Evolutionary conservation across 306 rosid species (phyloP).

Genomic region (Cucurbita ficifolia): DNA sequence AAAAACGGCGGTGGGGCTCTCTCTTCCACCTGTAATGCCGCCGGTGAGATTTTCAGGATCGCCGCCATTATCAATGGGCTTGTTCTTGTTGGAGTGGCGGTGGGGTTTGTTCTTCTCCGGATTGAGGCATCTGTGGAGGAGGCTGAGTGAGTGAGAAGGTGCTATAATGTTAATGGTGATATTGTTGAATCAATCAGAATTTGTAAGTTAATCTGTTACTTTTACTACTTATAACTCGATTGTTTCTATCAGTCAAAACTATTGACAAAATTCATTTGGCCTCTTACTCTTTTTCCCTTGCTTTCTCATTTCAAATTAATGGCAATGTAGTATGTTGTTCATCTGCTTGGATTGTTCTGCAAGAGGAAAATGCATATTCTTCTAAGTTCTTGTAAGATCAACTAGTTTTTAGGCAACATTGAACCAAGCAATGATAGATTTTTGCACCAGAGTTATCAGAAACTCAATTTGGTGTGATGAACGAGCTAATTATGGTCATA

Average conservation of each 20-base stretch:
- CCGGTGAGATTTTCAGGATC: conserved; percentile 65
- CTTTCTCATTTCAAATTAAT: neutral
- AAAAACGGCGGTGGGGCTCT: conserved; percentile 40
- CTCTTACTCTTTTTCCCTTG: neutral
- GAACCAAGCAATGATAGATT: neutral
- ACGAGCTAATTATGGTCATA: too few species aligned
- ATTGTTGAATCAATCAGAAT: conserved; percentile 1
- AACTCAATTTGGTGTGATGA: neutral
- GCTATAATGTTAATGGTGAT: neutral
- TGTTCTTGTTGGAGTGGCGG: conserved; percentile 64
- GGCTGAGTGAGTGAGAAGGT: conserved; percentile 28
- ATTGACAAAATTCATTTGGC: conserved; percentile 1
- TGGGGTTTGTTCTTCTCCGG: conserved; percentile 81
- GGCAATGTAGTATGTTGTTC: neutral
- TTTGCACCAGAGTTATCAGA: neutral
- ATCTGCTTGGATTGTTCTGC: neutral
- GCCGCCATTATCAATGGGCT: conserved; percentile 59
- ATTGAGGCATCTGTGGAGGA: conserved; percentile 62
- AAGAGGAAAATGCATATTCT: neutral
- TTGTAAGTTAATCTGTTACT: conserved; percentile 8
- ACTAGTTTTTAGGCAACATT: neutral
- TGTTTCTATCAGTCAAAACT: neutral
- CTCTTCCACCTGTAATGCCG: conserved; percentile 58
- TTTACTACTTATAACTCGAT: neutral
- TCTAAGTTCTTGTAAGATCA: neutral